phyloP scores from a whole-genome alignment of 345 rosid species.

The Stellera chamaejasme region DNA sequence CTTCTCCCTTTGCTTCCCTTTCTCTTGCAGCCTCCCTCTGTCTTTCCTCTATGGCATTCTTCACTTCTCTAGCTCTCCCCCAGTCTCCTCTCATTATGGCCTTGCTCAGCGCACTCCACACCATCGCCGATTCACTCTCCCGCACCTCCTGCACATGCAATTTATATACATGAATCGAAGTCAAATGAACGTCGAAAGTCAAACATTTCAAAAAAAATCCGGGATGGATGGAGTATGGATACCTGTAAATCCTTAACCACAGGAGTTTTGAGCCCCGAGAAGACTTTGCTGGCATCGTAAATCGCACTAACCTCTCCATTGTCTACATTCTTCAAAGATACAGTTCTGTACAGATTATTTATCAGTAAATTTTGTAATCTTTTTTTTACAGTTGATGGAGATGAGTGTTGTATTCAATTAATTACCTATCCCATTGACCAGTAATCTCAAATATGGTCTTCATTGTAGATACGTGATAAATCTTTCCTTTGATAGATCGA shows the following conservation, averaged over 20 bases:
- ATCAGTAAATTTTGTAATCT: not conserved
- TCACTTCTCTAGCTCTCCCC: conserved; percentile 66
- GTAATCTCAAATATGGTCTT: conserved; percentile 34
- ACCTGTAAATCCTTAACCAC: conserved; percentile 52
- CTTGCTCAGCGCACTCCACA: conserved; percentile 64
- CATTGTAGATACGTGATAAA: conserved; percentile 34
- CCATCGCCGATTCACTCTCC: conserved; percentile 53
- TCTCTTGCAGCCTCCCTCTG: conserved; percentile 44
- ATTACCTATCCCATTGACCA: conserved; percentile 83
- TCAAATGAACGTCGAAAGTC: no score
- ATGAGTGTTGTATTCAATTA: not conserved
- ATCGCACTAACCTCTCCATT: conserved; percentile 39
- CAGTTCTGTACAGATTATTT: conserved; percentile 30
- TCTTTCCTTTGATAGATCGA: conserved; percentile 58
- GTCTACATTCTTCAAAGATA: conserved; percentile 39
- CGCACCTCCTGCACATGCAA: conserved; percentile 33
- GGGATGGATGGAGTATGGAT: not conserved
- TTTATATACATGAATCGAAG: no score
- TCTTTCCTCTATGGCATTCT: conserved; percentile 53
- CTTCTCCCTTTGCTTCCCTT: conserved; percentile 35
- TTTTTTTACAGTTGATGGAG: not conserved
- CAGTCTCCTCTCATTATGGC: conserved; percentile 52
- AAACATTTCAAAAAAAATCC: no score
- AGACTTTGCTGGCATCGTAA: conserved; percentile 50
- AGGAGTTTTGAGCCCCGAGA: conserved; percentile 55